phyloP scores from a whole-genome alignment of 495 filamentous ascomycete species.

The Pyronema domesticum region DNA sequence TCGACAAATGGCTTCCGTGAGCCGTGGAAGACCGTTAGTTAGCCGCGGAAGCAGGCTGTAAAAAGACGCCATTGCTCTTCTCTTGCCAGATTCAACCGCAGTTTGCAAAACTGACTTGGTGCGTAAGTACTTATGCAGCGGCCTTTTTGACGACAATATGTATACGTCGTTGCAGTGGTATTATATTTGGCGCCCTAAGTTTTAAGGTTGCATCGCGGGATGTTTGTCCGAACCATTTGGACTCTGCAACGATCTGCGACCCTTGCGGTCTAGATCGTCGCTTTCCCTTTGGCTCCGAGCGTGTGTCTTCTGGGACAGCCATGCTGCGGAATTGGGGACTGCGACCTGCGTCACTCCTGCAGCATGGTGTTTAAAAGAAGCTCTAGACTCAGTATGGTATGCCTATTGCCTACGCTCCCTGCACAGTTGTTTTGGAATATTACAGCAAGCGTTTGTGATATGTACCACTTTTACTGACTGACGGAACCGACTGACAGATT shows the following conservation, averaged over 20 bases:
- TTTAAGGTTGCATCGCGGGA: slow-evolving; percentile 5
- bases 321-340: neutral
- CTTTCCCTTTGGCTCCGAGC: neutral
- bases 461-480: neutral
- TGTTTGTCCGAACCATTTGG: neutral
- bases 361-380: slow-evolving; percentile 1
- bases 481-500: neutral
- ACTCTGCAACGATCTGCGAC: neutral
- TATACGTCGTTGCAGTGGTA: neutral
- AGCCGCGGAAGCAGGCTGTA: neutral
- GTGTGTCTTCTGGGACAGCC: neutral
- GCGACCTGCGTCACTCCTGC: neutral
- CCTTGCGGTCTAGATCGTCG: slow-evolving; percentile 1
- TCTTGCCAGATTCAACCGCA: neutral
- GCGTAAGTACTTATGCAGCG: neutral
- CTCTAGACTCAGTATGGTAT: neutral
- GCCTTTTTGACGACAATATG: neutral
- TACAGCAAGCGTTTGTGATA: neutral
- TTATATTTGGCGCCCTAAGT: neutral
- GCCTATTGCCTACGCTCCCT: neutral
- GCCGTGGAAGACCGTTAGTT: neutral
- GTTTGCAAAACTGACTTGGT: too few species aligned
- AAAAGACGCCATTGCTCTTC: neutral
- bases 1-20: neutral
- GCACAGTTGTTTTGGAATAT: neutral